These are phyloP conservation scores for Microdochium bolleyi DNA, from an alignment of 2,329 filamentous ascomycete genomes.

Conservation along the genomic window DNA sequence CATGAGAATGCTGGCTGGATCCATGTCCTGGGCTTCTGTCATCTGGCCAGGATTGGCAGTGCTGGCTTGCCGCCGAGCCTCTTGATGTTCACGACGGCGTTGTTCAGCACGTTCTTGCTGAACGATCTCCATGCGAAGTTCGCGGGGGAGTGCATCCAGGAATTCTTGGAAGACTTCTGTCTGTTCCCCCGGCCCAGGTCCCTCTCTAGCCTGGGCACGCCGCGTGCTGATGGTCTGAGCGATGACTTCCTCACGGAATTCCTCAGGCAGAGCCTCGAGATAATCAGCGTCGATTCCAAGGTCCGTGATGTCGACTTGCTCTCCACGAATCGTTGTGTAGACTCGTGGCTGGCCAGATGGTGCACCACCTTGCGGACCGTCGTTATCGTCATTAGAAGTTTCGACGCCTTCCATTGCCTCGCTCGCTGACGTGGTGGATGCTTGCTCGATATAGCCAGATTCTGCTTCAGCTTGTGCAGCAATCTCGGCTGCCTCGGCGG, in stretches of 20 bases:
- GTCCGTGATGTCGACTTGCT: slow-evolving; percentile 86
- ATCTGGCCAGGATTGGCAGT: slow-evolving; percentile 43
- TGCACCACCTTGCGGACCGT: slow-evolving; percentile 25
- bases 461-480: slow-evolving; percentile 39
- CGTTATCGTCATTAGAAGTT: slow-evolving; percentile 28
- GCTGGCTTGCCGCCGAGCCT: slow-evolving; percentile 57
- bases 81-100: slow-evolving; percentile 79
- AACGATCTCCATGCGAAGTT: slow-evolving; percentile 83
- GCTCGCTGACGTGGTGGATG: slow-evolving; percentile 21
- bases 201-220: slow-evolving; percentile 65
- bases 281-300: slow-evolving; percentile 93
- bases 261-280: slow-evolving; percentile 92
- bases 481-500: slow-evolving; percentile 45
- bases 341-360: slow-evolving; percentile 54
- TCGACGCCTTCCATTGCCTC: slow-evolving; percentile 75
- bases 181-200: slow-evolving; percentile 63
- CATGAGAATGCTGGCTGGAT: slow-evolving; percentile 83
- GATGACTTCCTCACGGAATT: slow-evolving; percentile 92
- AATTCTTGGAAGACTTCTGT: slow-evolving; percentile 90
- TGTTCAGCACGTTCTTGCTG: slow-evolving; percentile 86
- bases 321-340: slow-evolving; percentile 76
- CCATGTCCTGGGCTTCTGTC: slow-evolving; percentile 60
- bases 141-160: slow-evolving; percentile 81
- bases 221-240: slow-evolving; percentile 81
- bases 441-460: slow-evolving; percentile 35